phyloP scores from a whole-genome alignment of 768 basidiomycete species.

The Cystofilobasidium bisporidii region DNA sequence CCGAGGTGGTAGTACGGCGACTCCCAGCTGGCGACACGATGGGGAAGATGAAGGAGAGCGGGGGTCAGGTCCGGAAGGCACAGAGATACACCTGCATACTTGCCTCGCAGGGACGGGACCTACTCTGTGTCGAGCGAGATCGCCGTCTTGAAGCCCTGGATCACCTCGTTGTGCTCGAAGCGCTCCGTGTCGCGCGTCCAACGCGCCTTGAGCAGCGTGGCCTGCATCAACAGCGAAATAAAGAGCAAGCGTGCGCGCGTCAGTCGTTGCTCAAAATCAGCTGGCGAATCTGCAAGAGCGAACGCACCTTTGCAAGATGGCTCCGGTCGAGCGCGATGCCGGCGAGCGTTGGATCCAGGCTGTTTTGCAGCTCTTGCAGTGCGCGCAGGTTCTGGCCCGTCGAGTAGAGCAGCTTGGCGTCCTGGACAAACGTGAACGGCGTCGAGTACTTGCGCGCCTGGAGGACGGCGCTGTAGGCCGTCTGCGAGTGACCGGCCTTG shows the following conservation, averaged over 20 bases:
- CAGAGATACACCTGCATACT: too few species aligned
- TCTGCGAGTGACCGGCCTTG: constrained; percentile 90
- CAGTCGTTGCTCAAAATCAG: too few species aligned
- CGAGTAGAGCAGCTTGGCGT: constrained; percentile 71
- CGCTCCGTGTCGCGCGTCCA: constrained; percentile 90
- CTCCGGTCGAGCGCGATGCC: not conserved
- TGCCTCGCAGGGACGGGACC: too few species aligned
- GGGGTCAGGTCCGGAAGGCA: too few species aligned
- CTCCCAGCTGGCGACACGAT: constrained; percentile 55
- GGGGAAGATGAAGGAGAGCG: not conserved
- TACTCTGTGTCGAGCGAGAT: constrained; percentile 39
- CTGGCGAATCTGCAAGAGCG: not conserved
- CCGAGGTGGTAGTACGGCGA: constrained; percentile 78
- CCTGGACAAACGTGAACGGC: constrained; percentile 75
- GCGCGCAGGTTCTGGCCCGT: constrained; percentile 74
- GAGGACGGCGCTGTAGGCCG: constrained; percentile 87
- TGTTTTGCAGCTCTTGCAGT: constrained; percentile 74
- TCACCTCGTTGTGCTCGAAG: constrained; percentile 57
- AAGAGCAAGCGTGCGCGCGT: not conserved
- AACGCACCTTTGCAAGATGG: constrained; percentile 53
- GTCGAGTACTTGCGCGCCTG: constrained; percentile 70
- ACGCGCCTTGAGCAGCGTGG: constrained; percentile 67
- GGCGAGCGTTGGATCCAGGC: constrained; percentile 35
- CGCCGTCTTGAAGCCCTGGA: constrained; percentile 45
- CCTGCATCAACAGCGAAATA: constrained; percentile 45